Percentiles rank a stretch among this genome's conserved stretches.
Evolutionary conservation across 495 filamentous ascomycete species (phyloP).

Genomic region (Recurvomyces mirabilis): DNA sequence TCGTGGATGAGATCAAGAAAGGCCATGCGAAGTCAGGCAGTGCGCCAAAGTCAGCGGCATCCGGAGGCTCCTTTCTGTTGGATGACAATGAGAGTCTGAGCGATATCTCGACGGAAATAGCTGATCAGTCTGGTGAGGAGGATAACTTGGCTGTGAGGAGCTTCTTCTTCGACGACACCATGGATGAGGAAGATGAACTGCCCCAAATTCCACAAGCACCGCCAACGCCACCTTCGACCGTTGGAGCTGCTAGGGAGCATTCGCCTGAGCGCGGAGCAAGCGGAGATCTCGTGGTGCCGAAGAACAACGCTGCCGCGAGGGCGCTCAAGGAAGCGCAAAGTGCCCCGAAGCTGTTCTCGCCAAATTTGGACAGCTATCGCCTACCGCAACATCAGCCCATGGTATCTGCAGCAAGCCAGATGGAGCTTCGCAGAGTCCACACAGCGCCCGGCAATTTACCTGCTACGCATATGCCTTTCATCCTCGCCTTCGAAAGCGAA

Average conservation of each 20-base stretch:
- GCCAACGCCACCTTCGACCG: constrained; percentile 32
- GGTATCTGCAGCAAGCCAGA: neutral
- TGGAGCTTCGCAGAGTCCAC: constrained; percentile 2
- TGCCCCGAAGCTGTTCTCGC: constrained; percentile 17
- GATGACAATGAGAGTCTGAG: constrained; percentile 59
- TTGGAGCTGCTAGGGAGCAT: constrained; percentile 9
- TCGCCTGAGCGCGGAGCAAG: constrained; percentile 10
- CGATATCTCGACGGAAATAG: constrained; percentile 61
- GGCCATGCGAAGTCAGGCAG: constrained; percentile 11
- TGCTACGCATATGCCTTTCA: constrained; percentile 71
- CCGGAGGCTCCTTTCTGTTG: constrained; percentile 50
- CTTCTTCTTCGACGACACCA: constrained; percentile 34
- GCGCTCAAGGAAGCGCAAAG: constrained; percentile 17
- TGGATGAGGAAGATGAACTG: constrained; percentile 34
- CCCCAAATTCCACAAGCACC: constrained; percentile 60
- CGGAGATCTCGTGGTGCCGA: constrained; percentile 1
- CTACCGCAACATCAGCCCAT: neutral
- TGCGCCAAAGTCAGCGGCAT: constrained; percentile 30
- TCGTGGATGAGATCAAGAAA: constrained; percentile 5
- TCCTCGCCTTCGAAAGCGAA: constrained; percentile 82
- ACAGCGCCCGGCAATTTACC: constrained; percentile 5
- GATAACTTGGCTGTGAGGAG: constrained; percentile 28
- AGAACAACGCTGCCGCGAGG: neutral
- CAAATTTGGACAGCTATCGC: constrained; percentile 7
- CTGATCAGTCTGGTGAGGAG: constrained; percentile 37